Base-by-base conservation (phyloP, 179 eudicot species). In the Drosera spatulata region DNA sequence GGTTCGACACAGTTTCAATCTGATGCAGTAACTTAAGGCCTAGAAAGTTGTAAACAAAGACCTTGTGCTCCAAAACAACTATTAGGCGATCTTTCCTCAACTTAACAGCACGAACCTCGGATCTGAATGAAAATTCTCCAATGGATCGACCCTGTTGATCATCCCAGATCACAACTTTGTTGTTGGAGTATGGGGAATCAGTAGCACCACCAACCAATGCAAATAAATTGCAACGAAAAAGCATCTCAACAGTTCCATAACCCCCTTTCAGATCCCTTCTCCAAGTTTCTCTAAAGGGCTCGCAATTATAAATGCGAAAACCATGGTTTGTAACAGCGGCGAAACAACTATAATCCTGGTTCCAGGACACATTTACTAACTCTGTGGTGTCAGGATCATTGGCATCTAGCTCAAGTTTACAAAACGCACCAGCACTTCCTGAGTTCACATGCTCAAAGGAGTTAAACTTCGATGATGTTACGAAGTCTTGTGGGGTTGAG, bases 101-200 rank as follows among this genome's bases (percentile, higher is more conserved):
- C 72, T 79, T 93, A 49, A 93, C 96, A 8, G 82, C 93, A 59
- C 99, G 91, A 55, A 89, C 85, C 66, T 93, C 96, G 11, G 99
- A 93, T 70, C 96, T 73, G 60, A 93, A 93, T 47, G 99, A 86
- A 75, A 93, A 89, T 73, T 93, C 99, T 65, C 99, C 95, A 58
- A 93, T 81, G 71, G 88, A 89, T 40, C 95, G 79, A 78, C 95
- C 75, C 68, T 93, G 96, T 73, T 89, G 91, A 86, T 93, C 99
- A 77, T 93, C 99, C 99, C 99, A 93, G 56, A 93, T 84, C 75
- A 93, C 67, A 42, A 93, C 96, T 76, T 93, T 93, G 73, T 77
- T 89, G 1, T 95, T 90, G 55, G 99, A 86, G 61, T 86, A 86
- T 44, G 89, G 99, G 40, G 86, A 69, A 70, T 89, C 86, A 10